Conservation (phyloP, 2,329 filamentous ascomycete species). For the Arthrobotrys megalospora region DNA sequence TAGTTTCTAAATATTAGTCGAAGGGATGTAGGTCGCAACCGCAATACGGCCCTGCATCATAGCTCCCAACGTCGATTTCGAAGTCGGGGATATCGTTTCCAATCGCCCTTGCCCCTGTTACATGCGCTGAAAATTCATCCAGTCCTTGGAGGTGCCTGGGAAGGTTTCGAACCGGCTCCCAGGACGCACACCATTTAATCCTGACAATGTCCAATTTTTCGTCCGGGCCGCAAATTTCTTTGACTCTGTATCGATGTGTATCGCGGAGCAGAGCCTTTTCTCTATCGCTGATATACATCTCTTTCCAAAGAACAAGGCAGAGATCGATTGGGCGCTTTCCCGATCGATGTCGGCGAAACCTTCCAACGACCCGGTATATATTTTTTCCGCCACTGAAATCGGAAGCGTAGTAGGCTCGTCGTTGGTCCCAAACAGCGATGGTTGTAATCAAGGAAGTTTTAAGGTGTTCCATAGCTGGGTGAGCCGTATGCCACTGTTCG, state of each 20-base stretch:
- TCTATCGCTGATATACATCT: conserved; percentile 20
- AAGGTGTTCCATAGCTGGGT: conserved; percentile 4
- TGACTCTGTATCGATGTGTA: conserved; percentile 21
- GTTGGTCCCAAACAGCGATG: conserved; percentile 7
- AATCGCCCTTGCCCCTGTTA: not conserved
- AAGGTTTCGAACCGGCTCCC: conserved; percentile 14
- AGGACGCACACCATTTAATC: conserved; percentile 17
- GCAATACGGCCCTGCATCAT: not conserved
- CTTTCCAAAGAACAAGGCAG: conserved; percentile 26
- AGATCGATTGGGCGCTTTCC: conserved; percentile 1
- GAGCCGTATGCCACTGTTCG: not conserved
- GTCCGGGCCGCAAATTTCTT: conserved; percentile 1
- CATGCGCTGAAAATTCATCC: not conserved
- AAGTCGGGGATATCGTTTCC: not conserved
- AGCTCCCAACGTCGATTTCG: conserved; percentile 6
- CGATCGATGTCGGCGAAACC: conserved; percentile 5
- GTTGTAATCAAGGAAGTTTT: conserved; percentile 32
- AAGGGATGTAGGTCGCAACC: conserved; percentile 4
- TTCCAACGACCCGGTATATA: conserved; percentile 14
- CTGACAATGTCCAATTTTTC: not conserved
- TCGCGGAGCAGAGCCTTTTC: not conserved
- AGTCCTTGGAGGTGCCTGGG: not conserved
- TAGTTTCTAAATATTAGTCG: not conserved
- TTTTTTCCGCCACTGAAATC: not conserved
- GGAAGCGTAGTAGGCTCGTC: not conserved